phyloP scores from a whole-genome alignment of 2,329 filamentous ascomycete genomes.

The Ascomycota sp. region DNA sequence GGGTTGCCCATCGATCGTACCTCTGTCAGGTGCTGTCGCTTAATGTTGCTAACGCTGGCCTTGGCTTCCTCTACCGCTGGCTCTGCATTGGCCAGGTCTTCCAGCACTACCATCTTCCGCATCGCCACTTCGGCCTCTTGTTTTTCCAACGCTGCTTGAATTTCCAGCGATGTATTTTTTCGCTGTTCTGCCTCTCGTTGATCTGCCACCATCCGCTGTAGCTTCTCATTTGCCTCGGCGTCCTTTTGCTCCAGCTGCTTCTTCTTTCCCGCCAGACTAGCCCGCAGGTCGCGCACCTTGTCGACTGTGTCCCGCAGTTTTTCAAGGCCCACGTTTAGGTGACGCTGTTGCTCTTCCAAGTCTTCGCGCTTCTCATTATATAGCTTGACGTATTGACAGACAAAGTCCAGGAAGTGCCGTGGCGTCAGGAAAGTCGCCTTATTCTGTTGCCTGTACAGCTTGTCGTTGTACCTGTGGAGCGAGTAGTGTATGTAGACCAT shows the following conservation, averaged over 20 bases:
- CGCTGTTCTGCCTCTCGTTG: conserved; percentile 85
- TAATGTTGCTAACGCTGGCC: conserved; percentile 95
- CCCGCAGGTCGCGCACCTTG: conserved; percentile 81
- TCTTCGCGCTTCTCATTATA: conserved; percentile 98
- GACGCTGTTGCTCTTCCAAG: conserved; percentile 91
- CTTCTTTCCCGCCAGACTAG: conserved; percentile 85
- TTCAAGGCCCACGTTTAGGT: conserved; percentile 93
- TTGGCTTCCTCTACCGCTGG: conserved; percentile 83
- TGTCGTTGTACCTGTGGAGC: conserved; percentile 68
- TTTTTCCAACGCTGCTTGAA: conserved; percentile 66
- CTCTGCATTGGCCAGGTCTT: conserved; percentile 74
- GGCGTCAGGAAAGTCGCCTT: conserved; percentile 85
- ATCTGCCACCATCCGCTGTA: conserved; percentile 91
- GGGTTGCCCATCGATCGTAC: conserved; percentile 92
- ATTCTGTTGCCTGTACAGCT: conserved; percentile 76
- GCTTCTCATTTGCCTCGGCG: conserved; percentile 84
- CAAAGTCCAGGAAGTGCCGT: conserved; percentile 91
- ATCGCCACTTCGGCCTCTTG: conserved; percentile 73
- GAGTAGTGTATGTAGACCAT: conserved; percentile 99
- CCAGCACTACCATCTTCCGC: conserved; percentile 62
- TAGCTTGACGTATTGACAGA: conserved; percentile 87
- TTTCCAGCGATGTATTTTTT: conserved; percentile 68
- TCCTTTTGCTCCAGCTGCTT: conserved; percentile 82
- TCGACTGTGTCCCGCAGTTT: conserved; percentile 92
- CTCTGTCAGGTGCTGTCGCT: conserved; percentile 88